Evolutionary conservation across 495 filamentous ascomycete genomes (phyloP).

Genomic region (Hamigera avellanea): DNA sequence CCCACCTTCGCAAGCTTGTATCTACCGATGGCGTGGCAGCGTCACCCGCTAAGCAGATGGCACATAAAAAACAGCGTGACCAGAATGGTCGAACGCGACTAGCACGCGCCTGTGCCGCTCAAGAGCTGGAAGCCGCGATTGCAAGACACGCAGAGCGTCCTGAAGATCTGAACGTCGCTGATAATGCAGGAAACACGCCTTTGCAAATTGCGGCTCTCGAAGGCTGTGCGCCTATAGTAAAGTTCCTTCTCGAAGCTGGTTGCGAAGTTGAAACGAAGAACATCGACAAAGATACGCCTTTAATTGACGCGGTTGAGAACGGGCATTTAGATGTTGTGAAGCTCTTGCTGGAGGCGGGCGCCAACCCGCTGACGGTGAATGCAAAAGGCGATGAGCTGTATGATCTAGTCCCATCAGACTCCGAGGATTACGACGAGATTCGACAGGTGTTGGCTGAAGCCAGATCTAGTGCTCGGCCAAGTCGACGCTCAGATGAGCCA

Average conservation of each 20-base stretch:
- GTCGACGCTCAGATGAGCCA: slow-evolving; percentile 54
- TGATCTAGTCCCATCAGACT: slow-evolving; percentile 62
- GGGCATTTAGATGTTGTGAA: slow-evolving; percentile 85
- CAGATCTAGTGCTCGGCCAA: slow-evolving; percentile 31
- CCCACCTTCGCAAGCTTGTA: slow-evolving; percentile 52
- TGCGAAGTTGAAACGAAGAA: slow-evolving; percentile 76
- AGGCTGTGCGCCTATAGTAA: slow-evolving; percentile 66
- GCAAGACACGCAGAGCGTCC: slow-evolving; percentile 60
- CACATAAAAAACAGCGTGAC: slow-evolving; percentile 73
- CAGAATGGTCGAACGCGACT: slow-evolving; percentile 75
- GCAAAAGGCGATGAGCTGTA: slow-evolving; percentile 77
- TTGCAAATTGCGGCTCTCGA: slow-evolving; percentile 82
- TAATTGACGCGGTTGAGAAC: slow-evolving; percentile 94
- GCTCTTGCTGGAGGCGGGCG: slow-evolving; percentile 69
- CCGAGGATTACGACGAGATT: slow-evolving; percentile 52
- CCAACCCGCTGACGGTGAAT: slow-evolving; percentile 81
- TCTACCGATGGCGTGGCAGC: slow-evolving; percentile 43
- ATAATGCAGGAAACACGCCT: slow-evolving; percentile 90
- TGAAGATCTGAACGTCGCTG: slow-evolving; percentile 76
- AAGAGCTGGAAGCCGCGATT: slow-evolving; percentile 60
- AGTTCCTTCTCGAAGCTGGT: slow-evolving; percentile 60
- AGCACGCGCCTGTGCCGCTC: slow-evolving; percentile 70
- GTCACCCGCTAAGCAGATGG: slow-evolving; percentile 54
- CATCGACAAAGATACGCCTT: slow-evolving; percentile 77
- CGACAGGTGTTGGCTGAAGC: slow-evolving; percentile 35